A percentile compares a stretch with the other conserved stretches of the same genome.
phyloP scores from a whole-genome alignment of 768 basidiomycete genomes.

The Lactifluus pinguis region DNA sequence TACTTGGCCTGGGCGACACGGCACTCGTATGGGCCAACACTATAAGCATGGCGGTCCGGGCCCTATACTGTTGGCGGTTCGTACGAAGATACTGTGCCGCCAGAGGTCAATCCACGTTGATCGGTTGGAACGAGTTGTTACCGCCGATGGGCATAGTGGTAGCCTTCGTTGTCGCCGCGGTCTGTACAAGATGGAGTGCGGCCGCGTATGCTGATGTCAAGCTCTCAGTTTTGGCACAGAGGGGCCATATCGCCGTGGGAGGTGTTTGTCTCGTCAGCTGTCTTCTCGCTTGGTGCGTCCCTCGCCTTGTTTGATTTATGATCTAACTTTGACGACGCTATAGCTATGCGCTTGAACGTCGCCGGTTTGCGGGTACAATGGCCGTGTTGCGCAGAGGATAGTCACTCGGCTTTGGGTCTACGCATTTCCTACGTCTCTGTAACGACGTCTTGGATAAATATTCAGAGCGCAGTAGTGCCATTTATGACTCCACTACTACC shows the following conservation, averaged over 20 bases:
- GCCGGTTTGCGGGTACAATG: background rate
- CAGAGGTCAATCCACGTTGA: conserved; percentile 13
- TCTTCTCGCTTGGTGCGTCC: conserved; percentile 1
- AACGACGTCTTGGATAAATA: background rate
- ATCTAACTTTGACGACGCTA: background rate
- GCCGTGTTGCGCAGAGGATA: background rate
- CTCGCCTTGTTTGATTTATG: background rate
- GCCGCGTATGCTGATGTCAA: conserved; percentile 11
- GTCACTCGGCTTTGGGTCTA: background rate
- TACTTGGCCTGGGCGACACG: conserved; percentile 46
- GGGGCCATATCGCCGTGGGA: conserved; percentile 24
- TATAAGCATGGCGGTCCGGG: conserved; percentile 52
- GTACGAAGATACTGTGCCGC: conserved; percentile 37
- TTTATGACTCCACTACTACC: background rate
- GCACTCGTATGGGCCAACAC: conserved; percentile 75
- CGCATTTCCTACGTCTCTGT: background rate
- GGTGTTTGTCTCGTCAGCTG: conserved; percentile 17
- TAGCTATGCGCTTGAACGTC: background rate
- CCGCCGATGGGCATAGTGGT: conserved; percentile 23
- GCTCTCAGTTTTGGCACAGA: conserved; percentile 22
- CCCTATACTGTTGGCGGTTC: conserved; percentile 50
- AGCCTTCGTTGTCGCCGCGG: conserved; percentile 22
- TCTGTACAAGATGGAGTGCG: conserved; percentile 23
- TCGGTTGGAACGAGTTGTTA: conserved; percentile 20
- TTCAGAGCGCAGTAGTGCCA: background rate